Evolutionary conservation across 1,139 yeast species (phyloP), one percentile per base, ranked within the genome.

Genomic region (Candida smagusa): DNA sequence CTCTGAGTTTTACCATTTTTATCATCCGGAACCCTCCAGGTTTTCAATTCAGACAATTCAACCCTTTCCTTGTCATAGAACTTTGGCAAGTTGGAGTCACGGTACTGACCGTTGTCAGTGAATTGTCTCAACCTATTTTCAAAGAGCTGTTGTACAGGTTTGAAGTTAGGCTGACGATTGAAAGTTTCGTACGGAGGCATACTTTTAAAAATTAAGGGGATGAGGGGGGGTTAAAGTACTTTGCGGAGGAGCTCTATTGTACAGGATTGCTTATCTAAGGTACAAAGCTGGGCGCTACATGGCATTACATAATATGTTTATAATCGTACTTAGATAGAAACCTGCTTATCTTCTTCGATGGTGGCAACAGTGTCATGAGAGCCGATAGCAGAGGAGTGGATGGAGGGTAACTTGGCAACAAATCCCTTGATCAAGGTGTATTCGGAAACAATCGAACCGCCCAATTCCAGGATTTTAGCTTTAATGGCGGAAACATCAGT

Each of bases 81-180:
- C 50, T 80, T 81, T n/a, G 97, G 95, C 31, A 92, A 68, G 57
- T 87, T 87, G 50, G 88, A 65, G 36, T 73, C 65, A 35, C 63
- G 59, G 63, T 84, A 92, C 47, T 81, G 81, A 33, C 96, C 96
- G 7, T 63, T 62, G 52, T 81, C 83, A 30, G 77, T 77, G 68
- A 90, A 90, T 51, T 88, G 96, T 35, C 95, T 75, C 44, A 92
- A 68, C 39, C 97, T 72, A 53, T 77, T 76, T 50, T 84, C 87
- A 56, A 84, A 90, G 41, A 90, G 77, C 38, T 77, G 74, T 55
- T 86, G 89, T 29, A 90, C 81, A 43, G 94, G 92, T 58, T 87
- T 87, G 53, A 89, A 85, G 37, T 78, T 80, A 3, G 97, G 97
- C 45, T 77, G 81, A 43, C 68, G 70, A 57, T 77, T 83, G 47